A percentile compares a stretch with the other conserved stretches of the same genome.
These are phyloP conservation scores for Phialemoniopsis sp. DNA, from an alignment of 2,329 filamentous ascomycete genomes.

Conservation along the genomic window DNA sequence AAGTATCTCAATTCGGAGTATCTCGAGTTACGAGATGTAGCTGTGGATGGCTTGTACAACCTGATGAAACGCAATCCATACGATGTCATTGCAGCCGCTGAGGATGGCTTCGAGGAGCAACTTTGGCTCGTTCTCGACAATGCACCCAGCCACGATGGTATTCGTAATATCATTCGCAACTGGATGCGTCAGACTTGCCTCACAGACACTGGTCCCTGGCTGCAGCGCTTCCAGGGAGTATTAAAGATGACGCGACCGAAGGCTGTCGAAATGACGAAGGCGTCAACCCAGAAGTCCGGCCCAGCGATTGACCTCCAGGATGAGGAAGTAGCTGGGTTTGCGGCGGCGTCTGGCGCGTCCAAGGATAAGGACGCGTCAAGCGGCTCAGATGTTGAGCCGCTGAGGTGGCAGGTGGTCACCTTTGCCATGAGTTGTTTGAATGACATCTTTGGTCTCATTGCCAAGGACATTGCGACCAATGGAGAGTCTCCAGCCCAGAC, in stretches of 20 bases:
- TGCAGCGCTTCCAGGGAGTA: slow-evolving; percentile 82
- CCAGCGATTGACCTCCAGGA: slow-evolving; percentile 79
- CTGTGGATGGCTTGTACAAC: slow-evolving; percentile 85
- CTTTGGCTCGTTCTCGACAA: slow-evolving; percentile 87
- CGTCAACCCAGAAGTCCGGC: slow-evolving; percentile 37
- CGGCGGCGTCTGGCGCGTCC: slow-evolving; percentile 64
- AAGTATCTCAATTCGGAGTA: slow-evolving; percentile 64
- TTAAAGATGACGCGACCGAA: slow-evolving; percentile 82
- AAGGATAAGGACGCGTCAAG: slow-evolving; percentile 36
- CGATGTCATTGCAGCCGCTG: slow-evolving; percentile 73
- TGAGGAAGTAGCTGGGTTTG: slow-evolving; percentile 95
- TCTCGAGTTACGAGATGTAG: slow-evolving; percentile 66
- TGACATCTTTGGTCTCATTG: slow-evolving; percentile 75
- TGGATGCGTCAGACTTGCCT: slow-evolving; percentile 92
- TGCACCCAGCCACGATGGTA: slow-evolving; percentile 68
- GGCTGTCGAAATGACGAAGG: slow-evolving; percentile 45
- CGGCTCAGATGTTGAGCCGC: slow-evolving; percentile 71
- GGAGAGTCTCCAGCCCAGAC: slow-evolving; percentile 74
- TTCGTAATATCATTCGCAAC: slow-evolving; percentile 84
- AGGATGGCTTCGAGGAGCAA: slow-evolving; percentile 79
- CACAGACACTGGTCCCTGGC: slow-evolving; percentile 76
- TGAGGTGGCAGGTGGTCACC: slow-evolving; percentile 92
- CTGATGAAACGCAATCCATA: slow-evolving; percentile 90
- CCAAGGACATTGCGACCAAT: slow-evolving; percentile 73
- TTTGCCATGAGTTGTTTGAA: slow-evolving; percentile 89